Evolutionary conservation across 2,329 filamentous ascomycete species (phyloP).

Genomic region (Ramichloridium luteum): DNA sequence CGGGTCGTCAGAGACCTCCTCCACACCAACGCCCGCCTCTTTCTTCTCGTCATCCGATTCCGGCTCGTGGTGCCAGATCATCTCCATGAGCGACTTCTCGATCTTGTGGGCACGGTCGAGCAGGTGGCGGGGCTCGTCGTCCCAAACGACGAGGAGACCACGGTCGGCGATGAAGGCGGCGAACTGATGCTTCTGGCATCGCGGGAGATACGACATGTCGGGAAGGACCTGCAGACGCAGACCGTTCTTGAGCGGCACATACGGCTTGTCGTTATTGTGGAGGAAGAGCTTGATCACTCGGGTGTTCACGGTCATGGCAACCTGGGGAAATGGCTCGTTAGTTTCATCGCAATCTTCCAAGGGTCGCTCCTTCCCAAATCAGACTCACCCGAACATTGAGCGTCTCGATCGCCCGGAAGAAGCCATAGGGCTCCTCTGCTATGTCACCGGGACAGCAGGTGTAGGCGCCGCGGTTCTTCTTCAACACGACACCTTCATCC

Average conservation of each 20-base stretch:
- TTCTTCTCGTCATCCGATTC: slow-evolving; percentile 33
- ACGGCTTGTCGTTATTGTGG: slow-evolving; percentile 37
- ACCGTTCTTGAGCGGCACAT: slow-evolving; percentile 46
- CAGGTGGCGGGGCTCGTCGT: slow-evolving; percentile 47
- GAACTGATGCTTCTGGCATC: slow-evolving; percentile 53
- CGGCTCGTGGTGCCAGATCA: slow-evolving; percentile 44
- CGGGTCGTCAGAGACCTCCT: slow-evolving; percentile 20
- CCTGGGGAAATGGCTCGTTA: slow-evolving; percentile 30
- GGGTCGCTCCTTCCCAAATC: neutral
- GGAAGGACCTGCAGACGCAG: slow-evolving; percentile 51
- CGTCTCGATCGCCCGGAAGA: slow-evolving; percentile 38
- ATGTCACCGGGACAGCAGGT: slow-evolving; percentile 40
- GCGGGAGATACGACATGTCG: slow-evolving; percentile 43
- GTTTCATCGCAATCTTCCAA: neutral
- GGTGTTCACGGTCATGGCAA: slow-evolving; percentile 56
- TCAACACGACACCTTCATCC: slow-evolving; percentile 45
- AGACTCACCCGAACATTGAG: slow-evolving; percentile 43
- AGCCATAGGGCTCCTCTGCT: slow-evolving; percentile 32
- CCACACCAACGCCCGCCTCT: slow-evolving; percentile 26
- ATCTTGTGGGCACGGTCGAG: slow-evolving; percentile 41
- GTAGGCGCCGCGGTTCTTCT: slow-evolving; percentile 40
- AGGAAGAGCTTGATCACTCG: slow-evolving; percentile 51
- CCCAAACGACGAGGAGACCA: slow-evolving; percentile 51
- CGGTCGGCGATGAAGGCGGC: slow-evolving; percentile 51
- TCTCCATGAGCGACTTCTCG: slow-evolving; percentile 42